Base-by-base conservation (phyloP, 495 filamentous ascomycete species). In the Neurospora discreta region DNA sequence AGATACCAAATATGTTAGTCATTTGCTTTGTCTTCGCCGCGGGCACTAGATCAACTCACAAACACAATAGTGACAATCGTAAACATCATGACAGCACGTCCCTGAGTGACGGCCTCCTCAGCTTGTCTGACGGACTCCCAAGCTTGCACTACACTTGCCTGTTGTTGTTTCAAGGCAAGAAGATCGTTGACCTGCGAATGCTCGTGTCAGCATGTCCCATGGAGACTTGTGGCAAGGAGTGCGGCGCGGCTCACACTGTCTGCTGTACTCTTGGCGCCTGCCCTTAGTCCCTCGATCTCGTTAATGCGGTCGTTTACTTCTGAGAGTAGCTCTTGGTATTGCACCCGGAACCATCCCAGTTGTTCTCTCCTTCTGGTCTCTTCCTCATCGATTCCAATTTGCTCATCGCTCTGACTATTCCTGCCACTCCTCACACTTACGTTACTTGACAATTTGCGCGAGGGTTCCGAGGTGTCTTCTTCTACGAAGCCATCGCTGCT, bases 1-100 rank as follows among this genome's bases (percentile, higher is more conserved):
- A 69, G 40, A 26, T 23, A 38, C 9, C 39, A 26, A 39, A 70
- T 41, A 33, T 23, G 41, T 69, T 9, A 43, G 52, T 6, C 13
- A 23, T 38, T 36, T 11, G 30, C 20, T 30, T 18, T n/a, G 8
- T 46, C 18, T 10, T 46, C 0, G n/a, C 9, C 1, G 9, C 4
- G 9, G n/a, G 11, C 23, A 3, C 3, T 46, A 1, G 3, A 23
- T 46, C 43, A 13, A 74, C 81, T 76, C 69, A 85, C 80, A 70
- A 85, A 85, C 5, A 90, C 83, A 46, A 90, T 88, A 3, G 87
- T 89, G 72, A 90, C 84, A 18, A 90, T 82, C 0, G 89, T 91
- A 70, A 91, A 90, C 0, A 89, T 82, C 87, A 90, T 89, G 41
- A 91, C 84, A 6, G 88, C 82, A 36, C 84, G 80, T 0, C 87